phyloP scores from a whole-genome alignment of 2,329 filamentous ascomycete genomes.

The Pseudocercospora fijiensis region DNA sequence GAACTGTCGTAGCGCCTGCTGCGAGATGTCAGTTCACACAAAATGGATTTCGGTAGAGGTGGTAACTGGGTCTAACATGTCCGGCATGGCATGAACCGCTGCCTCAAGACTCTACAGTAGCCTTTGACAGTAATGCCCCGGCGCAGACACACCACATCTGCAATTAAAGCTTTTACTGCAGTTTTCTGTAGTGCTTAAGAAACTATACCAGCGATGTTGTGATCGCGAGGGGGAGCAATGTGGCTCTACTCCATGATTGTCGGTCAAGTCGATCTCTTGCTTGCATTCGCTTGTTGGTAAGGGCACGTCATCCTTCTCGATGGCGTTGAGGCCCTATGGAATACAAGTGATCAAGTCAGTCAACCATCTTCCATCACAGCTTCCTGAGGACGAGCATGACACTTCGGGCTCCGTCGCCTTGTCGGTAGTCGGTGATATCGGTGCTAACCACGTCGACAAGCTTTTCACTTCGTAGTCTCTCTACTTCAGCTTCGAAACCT shows the following conservation, averaged over 20 bases:
- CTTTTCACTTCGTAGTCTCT: constrained; percentile 39
- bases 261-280: constrained; percentile 2
- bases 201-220: constrained; percentile 9
- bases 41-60: neutral
- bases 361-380: constrained; percentile 14
- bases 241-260: neutral
- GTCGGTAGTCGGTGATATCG: constrained; percentile 37
- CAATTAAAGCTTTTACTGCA: neutral
- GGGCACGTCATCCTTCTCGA: neutral
- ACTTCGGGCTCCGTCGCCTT: constrained; percentile 24
- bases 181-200: neutral
- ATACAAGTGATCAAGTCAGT: constrained; percentile 1
- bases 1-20: neutral
- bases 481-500: constrained; percentile 51
- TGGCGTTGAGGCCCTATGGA: constrained; percentile 9
- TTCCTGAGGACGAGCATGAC: constrained; percentile 31
- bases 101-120: neutral
- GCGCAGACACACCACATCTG: neutral
- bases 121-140: neutral
- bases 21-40: neutral
- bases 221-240: constrained; percentile 7
- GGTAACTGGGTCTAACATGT: neutral
- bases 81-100: neutral
- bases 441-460: constrained; percentile 41
- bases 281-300: constrained; percentile 7